A percentile compares a stretch with the other conserved stretches of the same genome.
Conservation (phyloP, 2,329 filamentous ascomycete genomes). For the Cladosporium halotolerans region DNA sequence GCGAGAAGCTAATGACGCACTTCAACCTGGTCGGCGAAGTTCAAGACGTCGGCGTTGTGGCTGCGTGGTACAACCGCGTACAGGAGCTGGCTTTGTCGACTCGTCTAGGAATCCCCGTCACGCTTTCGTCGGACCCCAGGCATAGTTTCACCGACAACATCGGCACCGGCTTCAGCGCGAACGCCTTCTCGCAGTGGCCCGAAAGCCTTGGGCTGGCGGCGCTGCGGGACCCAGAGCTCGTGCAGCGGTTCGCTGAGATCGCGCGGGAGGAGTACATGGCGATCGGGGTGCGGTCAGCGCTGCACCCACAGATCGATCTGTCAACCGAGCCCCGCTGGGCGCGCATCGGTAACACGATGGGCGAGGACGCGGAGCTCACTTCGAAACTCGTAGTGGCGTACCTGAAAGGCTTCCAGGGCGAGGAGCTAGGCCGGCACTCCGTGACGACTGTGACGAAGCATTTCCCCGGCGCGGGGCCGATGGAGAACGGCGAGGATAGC, state of each 20-base stretch:
- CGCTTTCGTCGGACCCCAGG: slow-evolving; percentile 44
- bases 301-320: slow-evolving; percentile 49
- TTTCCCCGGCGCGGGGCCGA: slow-evolving; percentile 47
- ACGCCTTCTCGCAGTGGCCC: slow-evolving; percentile 47
- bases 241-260: slow-evolving; percentile 44
- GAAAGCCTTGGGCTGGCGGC: slow-evolving; percentile 48
- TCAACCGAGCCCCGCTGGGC: slow-evolving; percentile 49
- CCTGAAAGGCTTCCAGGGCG: slow-evolving; percentile 45
- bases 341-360: slow-evolving; percentile 42
- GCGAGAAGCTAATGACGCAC: slow-evolving; percentile 38
- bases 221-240: slow-evolving; percentile 39
- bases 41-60: slow-evolving; percentile 29
- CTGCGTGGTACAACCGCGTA: slow-evolving; percentile 39
- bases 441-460: slow-evolving; percentile 49
- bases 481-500: slow-evolving; percentile 47
- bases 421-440: slow-evolving; percentile 37
- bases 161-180: slow-evolving; percentile 40
- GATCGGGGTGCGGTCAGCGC: slow-evolving; percentile 40
- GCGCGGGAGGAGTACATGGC: slow-evolving; percentile 44
- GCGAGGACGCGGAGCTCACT: slow-evolving; percentile 42
- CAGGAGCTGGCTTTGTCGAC: slow-evolving; percentile 41
- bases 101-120: slow-evolving; percentile 45
- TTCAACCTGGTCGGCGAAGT: slow-evolving; percentile 45
- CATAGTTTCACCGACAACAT: slow-evolving; percentile 41
- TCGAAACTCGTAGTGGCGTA: slow-evolving; percentile 33